Conservation (phyloP, 2,329 filamentous ascomycete genomes). For the Pleomassaria siparia region DNA sequence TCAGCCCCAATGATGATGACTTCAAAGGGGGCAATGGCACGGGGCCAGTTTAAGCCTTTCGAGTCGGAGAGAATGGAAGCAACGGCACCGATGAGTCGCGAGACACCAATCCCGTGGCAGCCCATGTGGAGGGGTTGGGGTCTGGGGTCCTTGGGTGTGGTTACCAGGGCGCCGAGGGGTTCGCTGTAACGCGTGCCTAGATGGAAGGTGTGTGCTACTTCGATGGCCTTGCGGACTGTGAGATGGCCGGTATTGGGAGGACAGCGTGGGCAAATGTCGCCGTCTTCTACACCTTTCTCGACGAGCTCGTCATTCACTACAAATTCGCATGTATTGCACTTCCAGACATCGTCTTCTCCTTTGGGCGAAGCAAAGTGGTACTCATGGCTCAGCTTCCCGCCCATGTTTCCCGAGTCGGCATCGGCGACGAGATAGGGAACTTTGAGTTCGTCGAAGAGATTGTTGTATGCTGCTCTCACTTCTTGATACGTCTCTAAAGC, state of each 20-base stretch:
- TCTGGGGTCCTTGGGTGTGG: constrained; percentile 42
- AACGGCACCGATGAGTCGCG: constrained; percentile 83
- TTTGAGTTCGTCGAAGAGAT: constrained; percentile 79
- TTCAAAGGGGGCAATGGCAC: constrained; percentile 82
- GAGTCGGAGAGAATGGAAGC: constrained; percentile 73
- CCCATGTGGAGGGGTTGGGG: constrained; percentile 80
- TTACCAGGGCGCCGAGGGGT: constrained; percentile 68
- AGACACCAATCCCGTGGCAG: constrained; percentile 93
- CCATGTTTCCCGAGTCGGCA: constrained; percentile 95
- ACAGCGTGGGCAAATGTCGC: constrained; percentile 75
- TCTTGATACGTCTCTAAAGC: constrained; percentile 79
- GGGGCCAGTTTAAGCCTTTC: constrained; percentile 80
- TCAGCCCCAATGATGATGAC: constrained; percentile 72
- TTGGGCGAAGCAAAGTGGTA: constrained; percentile 80
- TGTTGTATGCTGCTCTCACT: constrained; percentile 72
- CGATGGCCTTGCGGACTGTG: constrained; percentile 71
- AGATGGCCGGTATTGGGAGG: constrained; percentile 56
- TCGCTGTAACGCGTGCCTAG: constrained; percentile 85
- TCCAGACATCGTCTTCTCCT: constrained; percentile 84
- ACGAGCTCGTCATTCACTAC: constrained; percentile 89
- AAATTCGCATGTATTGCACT: constrained; percentile 72
- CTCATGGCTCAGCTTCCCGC: constrained; percentile 89
- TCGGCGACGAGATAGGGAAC: constrained; percentile 82
- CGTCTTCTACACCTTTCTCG: constrained; percentile 44
- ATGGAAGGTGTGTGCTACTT: constrained; percentile 94